Evolutionary conservation across 179 eudicot species (phyloP), one percentile per base, ranked within the genome.

Genomic region (Spergularia azorica): DNA sequence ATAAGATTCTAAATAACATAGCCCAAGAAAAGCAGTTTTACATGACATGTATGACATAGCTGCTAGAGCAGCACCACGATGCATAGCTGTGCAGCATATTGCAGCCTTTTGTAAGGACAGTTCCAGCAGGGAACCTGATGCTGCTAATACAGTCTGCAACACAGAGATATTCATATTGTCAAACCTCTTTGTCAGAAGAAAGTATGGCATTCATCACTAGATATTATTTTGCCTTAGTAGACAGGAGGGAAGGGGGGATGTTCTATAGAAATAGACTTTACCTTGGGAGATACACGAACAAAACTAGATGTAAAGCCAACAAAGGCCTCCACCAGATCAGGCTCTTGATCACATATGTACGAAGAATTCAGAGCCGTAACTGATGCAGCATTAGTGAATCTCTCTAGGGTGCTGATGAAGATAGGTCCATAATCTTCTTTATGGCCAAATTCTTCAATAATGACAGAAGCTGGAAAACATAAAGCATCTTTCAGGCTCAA

Each of bases 1-100:
- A 13, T 59, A 60, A 72, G 14, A 54, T 50, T 79, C 54, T 46
- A n/a, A 56, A 20, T 6, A 76, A 20, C 43, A 75, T 15, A 61
- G 64, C 0, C 17, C 56, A 63, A 17, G n/a, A 60, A 69, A 58
- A 17, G 8, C 11, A 66, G 67, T 74, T 97, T 88, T 84, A 96
- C 99, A 88, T 6, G 97, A 91, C 83, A 96, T 86, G 87, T 86
- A 96, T 48, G 99, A 88, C 99, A 96, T 91, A 76, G 99, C 99
- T 69, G 98, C 88, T 67, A 96, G 87, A 82, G 99, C 98, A 79
- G 98, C 99, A 86, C 98, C 99, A 71, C 99, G 98, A 83, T 96
- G 99, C 98, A 96, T 91, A 80, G 99, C 98, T 43, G 98, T 96
- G 83, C 96, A 89, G 71, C 97, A 96, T 80, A 94, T 94, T 72